phyloP scores from a whole-genome alignment of 2,329 filamentous ascomycete species.

The Polytolypa hystricis region DNA sequence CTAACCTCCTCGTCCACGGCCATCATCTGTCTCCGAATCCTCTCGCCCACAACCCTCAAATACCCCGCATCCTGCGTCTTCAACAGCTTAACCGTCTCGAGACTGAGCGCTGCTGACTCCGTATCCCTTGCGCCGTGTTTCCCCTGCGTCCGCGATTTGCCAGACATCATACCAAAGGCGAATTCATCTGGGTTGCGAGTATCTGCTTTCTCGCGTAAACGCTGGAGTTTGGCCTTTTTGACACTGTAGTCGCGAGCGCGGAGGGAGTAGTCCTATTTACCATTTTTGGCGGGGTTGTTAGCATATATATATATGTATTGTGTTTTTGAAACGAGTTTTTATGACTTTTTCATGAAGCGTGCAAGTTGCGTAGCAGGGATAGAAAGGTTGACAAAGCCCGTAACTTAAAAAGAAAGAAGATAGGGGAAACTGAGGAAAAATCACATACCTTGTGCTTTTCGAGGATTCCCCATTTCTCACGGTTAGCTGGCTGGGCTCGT shows the following conservation, averaged over 20 bases:
- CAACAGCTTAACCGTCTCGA: slow-evolving; percentile 51
- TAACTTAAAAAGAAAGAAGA: neutral
- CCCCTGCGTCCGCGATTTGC: slow-evolving; percentile 30
- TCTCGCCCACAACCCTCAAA: slow-evolving; percentile 47
- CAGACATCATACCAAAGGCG: slow-evolving; percentile 52
- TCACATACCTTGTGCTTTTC: slow-evolving; percentile 76
- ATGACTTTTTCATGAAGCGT: no score
- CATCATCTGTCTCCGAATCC: slow-evolving; percentile 42
- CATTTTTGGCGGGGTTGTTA: slow-evolving; percentile 1
- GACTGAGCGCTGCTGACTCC: slow-evolving; percentile 39
- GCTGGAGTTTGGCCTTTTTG: slow-evolving; percentile 50
- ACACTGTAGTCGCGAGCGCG: slow-evolving; percentile 53
- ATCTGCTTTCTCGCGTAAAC: slow-evolving; percentile 47
- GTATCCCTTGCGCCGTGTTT: slow-evolving; percentile 36
- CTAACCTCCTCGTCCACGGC: slow-evolving; percentile 36
- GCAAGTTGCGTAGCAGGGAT: neutral
- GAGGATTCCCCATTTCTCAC: slow-evolving; percentile 76
- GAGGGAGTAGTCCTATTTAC: slow-evolving; percentile 48
- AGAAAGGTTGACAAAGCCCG: neutral
- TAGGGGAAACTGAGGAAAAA: neutral
- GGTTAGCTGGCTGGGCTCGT: slow-evolving; percentile 74
- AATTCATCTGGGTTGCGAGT: slow-evolving; percentile 58
- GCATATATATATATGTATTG: no score
- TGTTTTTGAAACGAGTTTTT: no score
- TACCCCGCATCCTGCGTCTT: slow-evolving; percentile 57